Evolutionary conservation across 2,329 filamentous ascomycete species (phyloP).

Genomic region (Botrytis tulipae): DNA sequence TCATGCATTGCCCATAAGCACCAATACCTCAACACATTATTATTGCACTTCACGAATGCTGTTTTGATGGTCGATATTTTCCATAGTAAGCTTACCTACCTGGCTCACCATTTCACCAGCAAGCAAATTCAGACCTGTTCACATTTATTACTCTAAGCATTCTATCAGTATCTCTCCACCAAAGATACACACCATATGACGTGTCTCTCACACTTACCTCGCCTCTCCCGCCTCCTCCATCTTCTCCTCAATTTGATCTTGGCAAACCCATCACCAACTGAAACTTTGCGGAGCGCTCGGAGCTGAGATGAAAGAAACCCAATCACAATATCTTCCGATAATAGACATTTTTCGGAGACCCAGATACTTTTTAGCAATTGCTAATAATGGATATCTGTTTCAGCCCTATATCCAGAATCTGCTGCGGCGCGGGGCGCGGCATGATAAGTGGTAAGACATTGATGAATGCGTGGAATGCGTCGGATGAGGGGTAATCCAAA

Average conservation of each 20-base stretch:
- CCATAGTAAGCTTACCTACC: not conserved
- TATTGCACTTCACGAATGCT: not conserved
- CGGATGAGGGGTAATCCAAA: not conserved
- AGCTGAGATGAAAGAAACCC: conserved; percentile 3
- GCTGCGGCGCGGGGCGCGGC: not conserved
- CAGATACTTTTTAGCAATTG: not conserved
- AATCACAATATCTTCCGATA: not conserved
- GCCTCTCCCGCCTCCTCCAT: not conserved
- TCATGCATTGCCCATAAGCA: not conserved
- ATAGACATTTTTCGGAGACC: not conserved
- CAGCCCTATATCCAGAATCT: conserved; percentile 4
- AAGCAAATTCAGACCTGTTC: not conserved
- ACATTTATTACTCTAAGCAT: not conserved
- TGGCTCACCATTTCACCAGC: not conserved
- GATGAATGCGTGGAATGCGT: not conserved
- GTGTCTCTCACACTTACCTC: not conserved
- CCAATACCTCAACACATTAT: not conserved
- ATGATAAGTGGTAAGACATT: not conserved
- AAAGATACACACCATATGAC: not conserved
- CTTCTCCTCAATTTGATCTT: not conserved
- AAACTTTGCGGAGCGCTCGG: conserved; percentile 1
- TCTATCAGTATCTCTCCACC: no score
- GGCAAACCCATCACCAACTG: not conserved
- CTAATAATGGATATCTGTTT: conserved; percentile 13
- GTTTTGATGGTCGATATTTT: not conserved